Base-by-base conservation (phyloP, 495 filamentous ascomycete species). In the Aspergillus nanangensis region DNA sequence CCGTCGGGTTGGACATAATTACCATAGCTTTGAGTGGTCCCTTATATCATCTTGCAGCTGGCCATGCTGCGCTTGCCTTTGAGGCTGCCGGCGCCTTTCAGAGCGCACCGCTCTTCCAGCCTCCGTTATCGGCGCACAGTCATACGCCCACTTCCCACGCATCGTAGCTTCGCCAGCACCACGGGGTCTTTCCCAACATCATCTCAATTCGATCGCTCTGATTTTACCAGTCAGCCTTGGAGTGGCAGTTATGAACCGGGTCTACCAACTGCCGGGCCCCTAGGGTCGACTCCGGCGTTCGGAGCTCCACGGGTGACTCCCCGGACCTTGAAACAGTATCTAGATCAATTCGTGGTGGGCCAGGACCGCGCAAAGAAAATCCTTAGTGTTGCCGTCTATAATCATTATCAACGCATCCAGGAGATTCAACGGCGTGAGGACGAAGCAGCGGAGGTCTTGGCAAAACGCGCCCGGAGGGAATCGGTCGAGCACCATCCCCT, bases 281-380 rank as follows among this genome's bases (percentile, higher is more conserved):
- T 84, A 20, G 75, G 67, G 8, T 71, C 79, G 41, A 74, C 79
- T 7, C 77, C 79, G 14, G 67, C 71, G 3, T 68, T 82, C 53
- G 86, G 87, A 41, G 82, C 81, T 8, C 80, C 84, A 17, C 77
- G 78, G 37, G 74, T 95, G 47, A 95, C 90, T n/a, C 90, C 88
- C 3, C 81, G 77, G 47, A 72, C 81, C 47, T 71, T 98, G 53
- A 97, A 97, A 67, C 78, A 88, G 53, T 87, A 95, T 60, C 80
- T 97, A 9, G 94, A 98, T 58, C 86, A 92, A 60, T 97, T 89
- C 62, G 92, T 98, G 5, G 92, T 98, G 5, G 94, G 94, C 18
- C 93, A 98, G 61, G 87, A 95, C 54, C 83, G 88, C 39, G 88
- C 93, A n/a, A 98, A 97, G 76, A 93, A 93, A 62, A 86, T 90